Evolutionary conservation across 257 asterid genomes (phyloP).

Genomic region (Voacanga thouarsii): DNA sequence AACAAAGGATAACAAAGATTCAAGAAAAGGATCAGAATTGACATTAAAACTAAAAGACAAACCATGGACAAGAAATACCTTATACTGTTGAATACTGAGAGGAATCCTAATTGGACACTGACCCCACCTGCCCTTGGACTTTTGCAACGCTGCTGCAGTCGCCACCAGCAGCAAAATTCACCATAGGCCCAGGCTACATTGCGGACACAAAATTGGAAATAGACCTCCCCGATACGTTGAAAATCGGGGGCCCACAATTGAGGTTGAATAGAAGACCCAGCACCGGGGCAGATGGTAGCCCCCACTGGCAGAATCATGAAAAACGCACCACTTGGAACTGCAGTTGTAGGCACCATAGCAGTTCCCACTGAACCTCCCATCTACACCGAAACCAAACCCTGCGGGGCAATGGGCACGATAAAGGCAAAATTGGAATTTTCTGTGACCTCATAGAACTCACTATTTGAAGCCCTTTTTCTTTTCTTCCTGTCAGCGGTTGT

Average conservation of each 20-base stretch:
- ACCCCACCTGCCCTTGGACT: conserved; percentile 12
- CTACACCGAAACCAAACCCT: conserved; percentile 69
- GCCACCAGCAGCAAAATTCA: conserved; percentile 15
- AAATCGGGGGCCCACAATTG: conserved; percentile 78
- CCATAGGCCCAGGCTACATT: conserved; percentile 23
- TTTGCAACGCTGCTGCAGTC: conserved; percentile 17
- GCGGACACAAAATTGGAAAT: conserved; percentile 39
- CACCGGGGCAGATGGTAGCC: no score
- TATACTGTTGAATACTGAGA: no score
- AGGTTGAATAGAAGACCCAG: conserved; percentile 45
- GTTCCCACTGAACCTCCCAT: conserved; percentile 17
- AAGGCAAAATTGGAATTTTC: no score
- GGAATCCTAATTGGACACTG: conserved; percentile 17
- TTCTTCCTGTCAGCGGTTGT: no score
- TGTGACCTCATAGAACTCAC: no score
- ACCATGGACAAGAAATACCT: no score
- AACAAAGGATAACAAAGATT: no score
- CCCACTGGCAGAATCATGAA: conserved; percentile 58
- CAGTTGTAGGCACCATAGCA: conserved; percentile 22
- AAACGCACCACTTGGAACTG: conserved; percentile 48
- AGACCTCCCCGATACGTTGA: conserved; percentile 48
- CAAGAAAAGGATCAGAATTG: no score
- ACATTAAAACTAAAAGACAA: no score
- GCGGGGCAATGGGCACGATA: conserved; percentile 56
- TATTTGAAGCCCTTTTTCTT: no score